These are phyloP conservation scores for Oropetium thomaeum DNA, from an alignment of 176 grass and related monocot genomes.

Conservation along the genomic window DNA sequence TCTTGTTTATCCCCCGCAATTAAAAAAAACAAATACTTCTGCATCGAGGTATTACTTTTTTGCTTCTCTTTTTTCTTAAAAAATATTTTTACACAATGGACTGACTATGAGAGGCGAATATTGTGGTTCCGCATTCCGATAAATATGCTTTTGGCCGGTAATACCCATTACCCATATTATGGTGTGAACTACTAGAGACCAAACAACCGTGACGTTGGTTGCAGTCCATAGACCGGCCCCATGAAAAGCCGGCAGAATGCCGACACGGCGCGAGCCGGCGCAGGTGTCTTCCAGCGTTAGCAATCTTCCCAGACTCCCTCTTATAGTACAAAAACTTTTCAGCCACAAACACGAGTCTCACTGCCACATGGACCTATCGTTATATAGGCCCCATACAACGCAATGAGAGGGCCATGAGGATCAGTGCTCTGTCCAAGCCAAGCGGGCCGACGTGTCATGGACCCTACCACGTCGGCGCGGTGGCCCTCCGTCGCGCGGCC, in stretches of 20 bases:
- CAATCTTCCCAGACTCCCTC: conserved; percentile 22
- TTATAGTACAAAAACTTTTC: background rate
- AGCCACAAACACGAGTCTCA: background rate
- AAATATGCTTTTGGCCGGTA: background rate
- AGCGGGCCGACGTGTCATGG: background rate
- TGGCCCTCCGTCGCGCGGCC: conserved; percentile 26
- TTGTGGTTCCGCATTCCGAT: background rate
- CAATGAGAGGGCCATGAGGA: background rate
- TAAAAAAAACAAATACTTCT: too few relatives aligned
- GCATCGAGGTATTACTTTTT: too few relatives aligned
- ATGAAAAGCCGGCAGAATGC: background rate
- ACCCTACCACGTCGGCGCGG: background rate
- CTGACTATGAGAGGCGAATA: background rate
- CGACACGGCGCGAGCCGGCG: background rate
- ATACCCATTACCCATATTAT: background rate
- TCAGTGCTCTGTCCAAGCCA: background rate
- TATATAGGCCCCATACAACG: background rate
- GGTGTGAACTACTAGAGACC: background rate
- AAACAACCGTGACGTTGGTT: background rate
- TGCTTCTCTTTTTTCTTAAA: background rate
- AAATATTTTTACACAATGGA: background rate
- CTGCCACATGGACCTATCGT: background rate
- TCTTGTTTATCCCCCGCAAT: too few relatives aligned
- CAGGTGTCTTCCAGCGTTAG: conserved; percentile 31
- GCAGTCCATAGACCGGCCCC: background rate